A percentile compares a stretch with the other conserved stretches of the same genome.
phyloP scores from a whole-genome alignment of 331 rosid genomes.

The Telfairia occidentalis region DNA sequence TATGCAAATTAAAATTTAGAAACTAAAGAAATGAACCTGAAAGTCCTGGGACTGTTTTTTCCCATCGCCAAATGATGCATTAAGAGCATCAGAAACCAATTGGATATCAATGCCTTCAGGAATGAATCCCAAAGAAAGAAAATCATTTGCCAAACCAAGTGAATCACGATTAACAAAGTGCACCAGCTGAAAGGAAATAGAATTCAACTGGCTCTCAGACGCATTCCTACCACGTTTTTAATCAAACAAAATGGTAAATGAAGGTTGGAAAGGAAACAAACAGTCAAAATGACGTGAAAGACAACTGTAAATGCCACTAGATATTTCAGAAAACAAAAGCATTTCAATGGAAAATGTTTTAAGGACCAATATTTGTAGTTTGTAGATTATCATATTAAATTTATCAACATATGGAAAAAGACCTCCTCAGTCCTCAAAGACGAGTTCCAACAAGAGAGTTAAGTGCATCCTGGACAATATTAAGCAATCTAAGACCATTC shows the following conservation, averaged over 20 bases:
- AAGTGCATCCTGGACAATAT: not conserved
- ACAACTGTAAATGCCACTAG: not conserved
- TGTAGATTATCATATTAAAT: not conserved
- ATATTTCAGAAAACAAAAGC: not conserved
- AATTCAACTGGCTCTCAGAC: not conserved
- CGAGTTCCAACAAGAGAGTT: not conserved
- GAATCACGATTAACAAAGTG: constrained; percentile 97
- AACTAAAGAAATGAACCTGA: constrained; percentile 40
- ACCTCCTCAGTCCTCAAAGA: not conserved
- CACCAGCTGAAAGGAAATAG: constrained; percentile 72
- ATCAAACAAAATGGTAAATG: not conserved
- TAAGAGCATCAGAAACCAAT: constrained; percentile 60
- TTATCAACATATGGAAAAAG: not conserved
- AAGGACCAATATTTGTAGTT: not conserved
- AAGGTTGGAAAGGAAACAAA: not conserved
- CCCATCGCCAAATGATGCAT: constrained; percentile 46
- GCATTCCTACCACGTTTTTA: not conserved
- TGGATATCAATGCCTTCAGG: constrained; percentile 70
- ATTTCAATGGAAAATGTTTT: not conserved
- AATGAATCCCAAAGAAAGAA: constrained; percentile 87
- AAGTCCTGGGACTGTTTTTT: constrained; percentile 66
- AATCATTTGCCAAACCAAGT: constrained; percentile 94
- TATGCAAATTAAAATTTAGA: not conserved
- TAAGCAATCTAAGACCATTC: not conserved
- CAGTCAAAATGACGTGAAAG: not conserved